Base-by-base conservation (phyloP, 768 basidiomycete genomes). In the Crucibulum laeve region DNA sequence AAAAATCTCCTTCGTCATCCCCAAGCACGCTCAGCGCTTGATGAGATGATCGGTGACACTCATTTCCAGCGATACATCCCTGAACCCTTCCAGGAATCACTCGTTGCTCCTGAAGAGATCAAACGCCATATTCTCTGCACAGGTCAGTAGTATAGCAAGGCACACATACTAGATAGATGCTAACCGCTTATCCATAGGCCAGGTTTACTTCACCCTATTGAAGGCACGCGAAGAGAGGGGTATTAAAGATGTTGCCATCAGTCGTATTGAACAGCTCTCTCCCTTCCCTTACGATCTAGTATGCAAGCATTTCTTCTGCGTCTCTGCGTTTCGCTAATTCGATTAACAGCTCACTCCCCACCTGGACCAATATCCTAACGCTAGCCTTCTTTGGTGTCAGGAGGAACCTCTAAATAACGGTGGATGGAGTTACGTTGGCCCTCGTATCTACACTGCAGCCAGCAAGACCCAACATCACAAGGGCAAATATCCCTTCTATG, bases 371-470 rank as follows among this genome's bases (percentile, higher is more conserved):
- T 98, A 96, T 71, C 91, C 95, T 55, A 95, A 98, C 61, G 92
- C 95, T 25, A 87, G 87, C 51, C 62, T 95, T 28, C 71, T 92
- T 36, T 97, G 95, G 94, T 91, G 87, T 57, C 93, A 96, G 76
- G 93, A 96, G 68, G 92, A 97, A 64, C 95, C 96, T 13, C 69
- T 98, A 53, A 99, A 99, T 74, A 93, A 92, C 56, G 96, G 96
- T 52, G 84, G 91, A 1, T 99, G 96, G 96, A 90, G 87, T 32
- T 96, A 99, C 58, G 82, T 96, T 46, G 93, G 89, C 19, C 89
- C 93, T 36, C 82, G 94, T 43, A 84, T 98, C 57, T 83, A 87
- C 62, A 98, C 95, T 35, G 92, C 95, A n/a, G 84, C 88, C 37
- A 82, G 84, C 54, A 75, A 90, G 68, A 95, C 94, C 4, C 72